A percentile compares a stretch with the other conserved stretches of the same genome.
These are phyloP conservation scores for Ailanthus altissimus DNA, from an alignment of 345 rosid species.

Conservation along the genomic window DNA sequence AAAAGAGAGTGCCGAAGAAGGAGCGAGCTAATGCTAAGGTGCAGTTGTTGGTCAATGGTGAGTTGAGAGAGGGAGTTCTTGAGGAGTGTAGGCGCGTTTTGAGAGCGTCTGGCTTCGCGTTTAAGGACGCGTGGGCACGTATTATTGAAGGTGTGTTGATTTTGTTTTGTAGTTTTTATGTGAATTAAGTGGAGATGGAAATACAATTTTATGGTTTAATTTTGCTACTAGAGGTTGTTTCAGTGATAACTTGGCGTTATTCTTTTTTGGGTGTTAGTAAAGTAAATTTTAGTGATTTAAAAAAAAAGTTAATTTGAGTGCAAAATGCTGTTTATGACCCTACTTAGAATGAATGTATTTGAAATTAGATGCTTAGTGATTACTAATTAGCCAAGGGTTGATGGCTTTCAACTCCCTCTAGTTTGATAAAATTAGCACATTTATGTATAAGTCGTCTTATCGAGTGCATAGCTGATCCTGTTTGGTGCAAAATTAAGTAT, in stretches of 20 bases:
- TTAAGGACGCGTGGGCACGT: conserved; percentile 48
- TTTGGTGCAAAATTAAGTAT: neutral
- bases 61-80: conserved; percentile 25
- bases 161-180: neutral
- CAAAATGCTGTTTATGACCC: neutral
- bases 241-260: no score
- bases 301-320: no score
- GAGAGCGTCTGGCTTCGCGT: conserved; percentile 41
- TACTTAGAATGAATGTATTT: neutral
- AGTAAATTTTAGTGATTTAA: no score
- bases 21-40: conserved; percentile 40
- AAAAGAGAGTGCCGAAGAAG: conserved; percentile 34
- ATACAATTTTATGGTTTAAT: neutral
- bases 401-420: no score
- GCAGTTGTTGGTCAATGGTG: conserved; percentile 33
- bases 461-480: no score
- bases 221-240: no score
- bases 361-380: neutral
- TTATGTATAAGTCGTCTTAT: no score
- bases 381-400: neutral
- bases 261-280: no score
- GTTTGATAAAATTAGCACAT: no score
- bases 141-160: conserved; percentile 33
- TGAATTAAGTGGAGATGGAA: neutral
- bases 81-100: conserved; percentile 35